Evolutionary conservation across 306 rosid genomes (phyloP).

Genomic region (Alnus glutinosa): DNA sequence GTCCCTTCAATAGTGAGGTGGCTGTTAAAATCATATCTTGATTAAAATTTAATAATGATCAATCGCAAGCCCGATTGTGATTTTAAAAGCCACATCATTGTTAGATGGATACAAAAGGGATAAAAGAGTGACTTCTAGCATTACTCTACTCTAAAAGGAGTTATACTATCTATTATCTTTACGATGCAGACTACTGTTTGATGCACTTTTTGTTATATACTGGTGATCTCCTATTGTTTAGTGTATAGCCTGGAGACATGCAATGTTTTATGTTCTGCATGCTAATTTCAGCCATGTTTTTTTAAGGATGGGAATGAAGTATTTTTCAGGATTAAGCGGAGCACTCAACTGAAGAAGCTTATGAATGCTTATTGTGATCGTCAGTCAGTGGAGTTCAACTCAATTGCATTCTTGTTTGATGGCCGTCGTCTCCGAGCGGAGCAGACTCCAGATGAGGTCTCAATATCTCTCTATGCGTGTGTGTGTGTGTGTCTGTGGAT

Average conservation of each 20-base stretch:
- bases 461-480: background rate
- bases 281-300: background rate
- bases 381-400: conserved; percentile 63
- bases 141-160: background rate
- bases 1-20: too few species aligned
- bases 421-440: conserved; percentile 75
- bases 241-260: background rate
- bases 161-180: background rate
- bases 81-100: too few species aligned
- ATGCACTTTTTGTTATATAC: background rate
- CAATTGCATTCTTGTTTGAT: conserved; percentile 78
- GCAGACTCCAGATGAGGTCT: conserved; percentile 83
- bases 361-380: conserved; percentile 81
- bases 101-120: too few species aligned
- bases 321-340: conserved; percentile 78
- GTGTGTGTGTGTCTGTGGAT: too few species aligned
- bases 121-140: too few species aligned
- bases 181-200: background rate
- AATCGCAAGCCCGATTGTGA: too few species aligned
- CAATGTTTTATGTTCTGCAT: background rate
- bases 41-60: too few species aligned
- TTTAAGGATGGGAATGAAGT: conserved; percentile 78
- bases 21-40: too few species aligned
- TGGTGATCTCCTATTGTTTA: background rate
- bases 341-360: conserved; percentile 69